Percentiles rank a stretch among this genome's conserved stretches.
phyloP scores from a whole-genome alignment of 2,329 filamentous ascomycete genomes.

The Fusarium marasasianum region DNA sequence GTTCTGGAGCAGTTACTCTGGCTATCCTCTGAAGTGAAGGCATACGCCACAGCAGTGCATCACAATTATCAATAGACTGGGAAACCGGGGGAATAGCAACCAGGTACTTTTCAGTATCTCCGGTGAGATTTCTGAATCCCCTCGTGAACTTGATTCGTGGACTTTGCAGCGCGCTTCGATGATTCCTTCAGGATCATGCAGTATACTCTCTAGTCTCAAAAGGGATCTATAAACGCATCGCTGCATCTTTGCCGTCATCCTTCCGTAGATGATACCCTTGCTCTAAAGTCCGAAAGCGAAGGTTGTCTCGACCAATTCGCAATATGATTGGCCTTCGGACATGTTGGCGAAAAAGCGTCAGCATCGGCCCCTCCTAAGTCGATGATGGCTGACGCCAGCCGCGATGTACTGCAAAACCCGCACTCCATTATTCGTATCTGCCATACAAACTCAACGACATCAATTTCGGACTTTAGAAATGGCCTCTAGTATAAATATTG shows the following conservation, averaged over 20 bases:
- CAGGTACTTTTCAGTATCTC: too few relatives aligned
- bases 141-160: not conserved
- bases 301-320: not conserved
- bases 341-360: not conserved
- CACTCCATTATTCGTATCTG: not conserved
- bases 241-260: not conserved
- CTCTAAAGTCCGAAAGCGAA: not conserved
- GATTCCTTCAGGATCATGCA: too few relatives aligned
- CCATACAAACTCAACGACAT: not conserved
- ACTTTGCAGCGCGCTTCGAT: not conserved
- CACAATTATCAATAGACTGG: too few relatives aligned
- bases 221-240: not conserved
- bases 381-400: slow-evolving; percentile 38
- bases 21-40: not conserved
- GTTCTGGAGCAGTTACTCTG: not conserved
- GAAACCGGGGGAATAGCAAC: too few relatives aligned
- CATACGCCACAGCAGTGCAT: not conserved
- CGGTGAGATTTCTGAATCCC: not conserved
- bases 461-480: slow-evolving; percentile 16
- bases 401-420: not conserved
- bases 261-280: not conserved
- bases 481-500: not conserved
- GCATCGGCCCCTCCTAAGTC: not conserved
- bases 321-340: not conserved
- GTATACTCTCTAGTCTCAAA: not conserved